These are phyloP conservation scores for Tanacetum coccineum DNA, from an alignment of 129 eudicot genomes.

Conservation along the genomic window DNA sequence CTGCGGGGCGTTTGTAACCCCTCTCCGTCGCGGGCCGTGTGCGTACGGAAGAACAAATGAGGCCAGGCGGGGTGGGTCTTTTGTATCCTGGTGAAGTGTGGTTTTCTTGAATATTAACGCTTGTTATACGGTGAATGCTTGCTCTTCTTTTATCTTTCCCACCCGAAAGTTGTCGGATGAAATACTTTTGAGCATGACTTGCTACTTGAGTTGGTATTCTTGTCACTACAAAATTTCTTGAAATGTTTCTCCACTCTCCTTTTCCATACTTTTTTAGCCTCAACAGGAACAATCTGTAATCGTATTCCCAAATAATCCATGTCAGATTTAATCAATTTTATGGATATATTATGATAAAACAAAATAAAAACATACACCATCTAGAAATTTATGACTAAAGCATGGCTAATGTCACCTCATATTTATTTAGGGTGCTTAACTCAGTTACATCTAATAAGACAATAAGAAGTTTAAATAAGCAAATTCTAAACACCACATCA, in stretches of 20 bases:
- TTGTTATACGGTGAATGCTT: constrained; percentile 89
- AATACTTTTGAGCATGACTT: constrained; percentile 97
- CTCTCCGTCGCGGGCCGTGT: too few relatives aligned
- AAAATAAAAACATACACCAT: neutral
- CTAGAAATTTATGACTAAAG: neutral
- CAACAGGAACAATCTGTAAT: constrained; percentile 70
- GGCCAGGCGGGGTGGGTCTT: constrained; percentile 36
- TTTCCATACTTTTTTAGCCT: constrained; percentile 90
- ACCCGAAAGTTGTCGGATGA: constrained; percentile 82
- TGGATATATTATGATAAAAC: neutral
- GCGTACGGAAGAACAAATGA: too few relatives aligned
- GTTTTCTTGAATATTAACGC: constrained; percentile 56
- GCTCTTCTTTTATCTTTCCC: constrained; percentile 94
- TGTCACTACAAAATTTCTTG: constrained; percentile 73
- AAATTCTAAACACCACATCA: neutral
- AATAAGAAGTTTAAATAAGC: neutral
- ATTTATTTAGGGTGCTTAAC: too few relatives aligned
- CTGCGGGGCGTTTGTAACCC: too few relatives aligned
- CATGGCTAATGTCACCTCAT: neutral
- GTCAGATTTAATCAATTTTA: constrained; percentile 9
- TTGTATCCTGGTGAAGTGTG: constrained; percentile 43
- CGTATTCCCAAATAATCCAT: constrained; percentile 15
- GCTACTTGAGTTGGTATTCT: constrained; percentile 96
- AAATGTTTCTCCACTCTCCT: constrained; percentile 97
- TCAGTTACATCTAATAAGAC: too few relatives aligned